phyloP scores from a whole-genome alignment of 305 asterid species.

The Fraxinus dipetala region DNA sequence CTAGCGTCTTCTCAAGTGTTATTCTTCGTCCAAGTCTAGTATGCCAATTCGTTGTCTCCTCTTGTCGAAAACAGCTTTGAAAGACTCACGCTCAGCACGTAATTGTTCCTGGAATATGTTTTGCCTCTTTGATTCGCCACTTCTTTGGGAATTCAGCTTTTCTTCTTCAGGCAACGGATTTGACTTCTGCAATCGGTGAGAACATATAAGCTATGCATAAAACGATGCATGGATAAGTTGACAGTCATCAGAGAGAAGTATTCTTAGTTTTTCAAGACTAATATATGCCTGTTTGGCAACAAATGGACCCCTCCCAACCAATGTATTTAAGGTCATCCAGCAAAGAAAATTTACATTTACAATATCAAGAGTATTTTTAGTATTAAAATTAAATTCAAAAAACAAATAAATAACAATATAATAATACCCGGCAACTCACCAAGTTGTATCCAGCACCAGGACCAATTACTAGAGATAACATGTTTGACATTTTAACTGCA shows the following conservation, averaged over 20 bases:
- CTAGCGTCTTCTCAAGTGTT: too few species aligned
- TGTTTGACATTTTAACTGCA: slow-evolving; percentile 48
- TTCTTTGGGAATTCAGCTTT: slow-evolving; percentile 32
- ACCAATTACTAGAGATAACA: slow-evolving; percentile 68
- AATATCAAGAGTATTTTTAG: neutral
- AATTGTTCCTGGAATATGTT: slow-evolving; percentile 61
- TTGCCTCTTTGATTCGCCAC: slow-evolving; percentile 41
- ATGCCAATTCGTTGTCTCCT: slow-evolving; percentile 60
- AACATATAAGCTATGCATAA: slow-evolving; percentile 15
- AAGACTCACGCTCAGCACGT: slow-evolving; percentile 82
- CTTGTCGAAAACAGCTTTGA: slow-evolving; percentile 77
- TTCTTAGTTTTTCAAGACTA: neutral
- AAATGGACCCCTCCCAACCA: neutral
- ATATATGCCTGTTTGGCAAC: neutral
- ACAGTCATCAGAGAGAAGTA: neutral
- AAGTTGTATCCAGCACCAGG: slow-evolving; percentile 88
- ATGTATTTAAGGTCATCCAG: neutral
- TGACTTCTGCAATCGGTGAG: slow-evolving; percentile 52
- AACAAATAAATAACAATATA: neutral
- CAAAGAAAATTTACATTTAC: neutral
- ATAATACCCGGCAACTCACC: slow-evolving; percentile 45
- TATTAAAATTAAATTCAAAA: neutral
- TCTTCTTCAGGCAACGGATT: slow-evolving; percentile 72
- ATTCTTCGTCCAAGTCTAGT: slow-evolving; percentile 43
- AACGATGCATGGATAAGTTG: neutral